These are phyloP conservation scores for Amphichorda felina DNA, from an alignment of 2,329 filamentous ascomycete genomes.

Conservation along the genomic window DNA sequence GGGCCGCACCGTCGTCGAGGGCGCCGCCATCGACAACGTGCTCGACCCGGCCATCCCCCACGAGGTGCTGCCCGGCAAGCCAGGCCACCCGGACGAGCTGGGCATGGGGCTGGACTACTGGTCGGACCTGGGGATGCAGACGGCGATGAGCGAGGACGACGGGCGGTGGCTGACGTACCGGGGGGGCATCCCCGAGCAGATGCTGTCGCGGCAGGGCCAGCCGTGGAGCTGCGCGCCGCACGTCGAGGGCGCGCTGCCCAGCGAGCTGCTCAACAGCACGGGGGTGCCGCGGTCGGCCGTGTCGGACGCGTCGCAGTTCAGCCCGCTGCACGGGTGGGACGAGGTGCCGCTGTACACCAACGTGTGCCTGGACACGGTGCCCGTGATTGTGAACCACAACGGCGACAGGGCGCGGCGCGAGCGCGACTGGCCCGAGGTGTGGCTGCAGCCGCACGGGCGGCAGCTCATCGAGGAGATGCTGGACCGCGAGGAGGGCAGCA, in stretches of 20 bases:
- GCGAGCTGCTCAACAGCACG: conserved; percentile 10
- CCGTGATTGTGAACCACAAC: conserved; percentile 17
- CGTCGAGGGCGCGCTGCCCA: conserved; percentile 4
- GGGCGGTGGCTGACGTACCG: conserved; percentile 11
- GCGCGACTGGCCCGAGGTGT: conserved; percentile 11
- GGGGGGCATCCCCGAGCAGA: conserved; percentile 19
- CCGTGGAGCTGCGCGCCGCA: conserved; percentile 4
- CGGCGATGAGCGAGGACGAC: conserved; percentile 7
- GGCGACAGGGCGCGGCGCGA: conserved; percentile 10
- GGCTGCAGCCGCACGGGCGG: conserved; percentile 11
- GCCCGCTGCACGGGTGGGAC: conserved; percentile 9
- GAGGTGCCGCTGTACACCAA: conserved; percentile 14
- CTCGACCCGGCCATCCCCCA: conserved; percentile 13
- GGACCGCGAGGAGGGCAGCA: conserved; percentile 4
- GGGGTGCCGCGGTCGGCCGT: conserved; percentile 5
- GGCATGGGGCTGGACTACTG: conserved; percentile 16
- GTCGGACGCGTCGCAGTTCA: conserved; percentile 4
- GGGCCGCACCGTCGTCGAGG: conserved; percentile 6
- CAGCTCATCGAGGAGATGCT: conserved; percentile 10
- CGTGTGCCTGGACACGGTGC: conserved; percentile 13
- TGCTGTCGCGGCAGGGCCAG: conserved; percentile 7
- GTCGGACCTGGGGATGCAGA: conserved; percentile 13
- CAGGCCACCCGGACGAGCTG: conserved; percentile 11
- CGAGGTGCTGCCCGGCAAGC: conserved; percentile 4
- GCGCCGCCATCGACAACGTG: conserved; percentile 7